Percentiles rank a stretch among this genome's conserved stretches.
These are phyloP conservation scores for Mortierella sp. DNA, from an alignment of 371 early-diverging fungal species.

Conservation along the genomic window DNA sequence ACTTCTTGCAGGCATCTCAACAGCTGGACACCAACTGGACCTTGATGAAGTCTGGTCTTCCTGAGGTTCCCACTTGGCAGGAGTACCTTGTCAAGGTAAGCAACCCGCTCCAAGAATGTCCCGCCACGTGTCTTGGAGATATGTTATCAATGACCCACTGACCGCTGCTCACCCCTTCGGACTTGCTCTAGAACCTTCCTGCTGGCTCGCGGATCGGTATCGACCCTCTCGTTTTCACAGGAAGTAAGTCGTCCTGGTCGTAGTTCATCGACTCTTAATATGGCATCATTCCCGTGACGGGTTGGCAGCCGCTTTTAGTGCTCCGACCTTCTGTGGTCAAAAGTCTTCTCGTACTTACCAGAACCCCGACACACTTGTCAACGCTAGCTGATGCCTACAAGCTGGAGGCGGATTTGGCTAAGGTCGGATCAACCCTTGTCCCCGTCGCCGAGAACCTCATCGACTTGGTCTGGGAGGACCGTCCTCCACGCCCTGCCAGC, in stretches of 20 bases:
- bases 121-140: not conserved
- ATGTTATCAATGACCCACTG: not conserved
- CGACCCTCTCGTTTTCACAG: conserved; percentile 86
- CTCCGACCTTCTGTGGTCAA: not conserved
- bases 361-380: not conserved
- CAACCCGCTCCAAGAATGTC: not conserved
- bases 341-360: not conserved
- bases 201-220: conserved; percentile 82
- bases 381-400: conserved; percentile 66
- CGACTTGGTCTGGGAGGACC: conserved; percentile 82
- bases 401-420: conserved; percentile 64
- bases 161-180: not conserved
- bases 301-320: not conserved
- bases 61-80: conserved; percentile 88
- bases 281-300: conserved; percentile 27
- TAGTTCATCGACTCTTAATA: conserved; percentile 27
- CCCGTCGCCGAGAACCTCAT: conserved; percentile 76
- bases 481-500: conserved; percentile 75
- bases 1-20: conserved; percentile 97
- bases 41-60: conserved; percentile 92
- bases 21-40: conserved; percentile 94
- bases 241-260: conserved; percentile 56
- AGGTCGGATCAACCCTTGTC: conserved; percentile 64
- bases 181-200: conserved; percentile 61
- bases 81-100: conserved; percentile 81